Evolutionary conservation across 2,329 filamentous ascomycete genomes (phyloP).

Genomic region (Fusarium redolens): DNA sequence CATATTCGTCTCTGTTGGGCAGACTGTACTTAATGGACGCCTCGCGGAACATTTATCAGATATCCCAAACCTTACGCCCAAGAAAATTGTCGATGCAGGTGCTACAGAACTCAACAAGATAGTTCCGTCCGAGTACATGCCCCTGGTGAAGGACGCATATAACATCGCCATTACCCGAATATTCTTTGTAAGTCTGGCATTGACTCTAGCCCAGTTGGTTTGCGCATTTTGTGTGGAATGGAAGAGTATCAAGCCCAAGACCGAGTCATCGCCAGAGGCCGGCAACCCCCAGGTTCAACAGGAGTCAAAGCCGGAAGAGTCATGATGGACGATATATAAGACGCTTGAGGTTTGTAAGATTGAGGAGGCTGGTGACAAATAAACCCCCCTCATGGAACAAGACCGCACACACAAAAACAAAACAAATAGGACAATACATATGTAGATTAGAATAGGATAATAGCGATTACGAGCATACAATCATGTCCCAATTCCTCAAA

Average conservation of each 20-base stretch:
- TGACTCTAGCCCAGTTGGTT: slow-evolving; percentile 66
- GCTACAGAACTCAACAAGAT: slow-evolving; percentile 69
- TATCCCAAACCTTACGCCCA: slow-evolving; percentile 57
- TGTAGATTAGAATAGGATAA: not conserved
- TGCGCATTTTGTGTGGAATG: slow-evolving; percentile 72
- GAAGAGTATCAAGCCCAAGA: slow-evolving; percentile 71
- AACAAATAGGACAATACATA: not conserved
- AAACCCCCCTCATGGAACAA: not conserved
- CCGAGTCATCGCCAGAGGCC: slow-evolving; percentile 19
- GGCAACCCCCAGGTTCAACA: not conserved
- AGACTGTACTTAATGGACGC: slow-evolving; percentile 63
- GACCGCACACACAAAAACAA: not conserved
- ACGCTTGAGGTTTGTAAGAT: not conserved
- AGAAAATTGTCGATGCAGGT: slow-evolving; percentile 58
- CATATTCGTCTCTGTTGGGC: slow-evolving; percentile 67
- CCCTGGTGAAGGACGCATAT: slow-evolving; percentile 70
- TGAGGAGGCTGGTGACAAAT: not conserved
- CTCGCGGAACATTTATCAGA: slow-evolving; percentile 53
- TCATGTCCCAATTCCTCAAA: not conserved
- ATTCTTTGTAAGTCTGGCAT: slow-evolving; percentile 70
- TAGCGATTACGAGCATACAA: not conserved
- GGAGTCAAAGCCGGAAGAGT: slow-evolving; percentile 20
- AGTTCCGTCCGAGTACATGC: slow-evolving; percentile 62
- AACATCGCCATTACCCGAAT: slow-evolving; percentile 71
- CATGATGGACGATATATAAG: slow-evolving; percentile 11